These are phyloP conservation scores for Metschnikowia matae DNA, from an alignment of 805 yeast genomes.

Conservation along the genomic window DNA sequence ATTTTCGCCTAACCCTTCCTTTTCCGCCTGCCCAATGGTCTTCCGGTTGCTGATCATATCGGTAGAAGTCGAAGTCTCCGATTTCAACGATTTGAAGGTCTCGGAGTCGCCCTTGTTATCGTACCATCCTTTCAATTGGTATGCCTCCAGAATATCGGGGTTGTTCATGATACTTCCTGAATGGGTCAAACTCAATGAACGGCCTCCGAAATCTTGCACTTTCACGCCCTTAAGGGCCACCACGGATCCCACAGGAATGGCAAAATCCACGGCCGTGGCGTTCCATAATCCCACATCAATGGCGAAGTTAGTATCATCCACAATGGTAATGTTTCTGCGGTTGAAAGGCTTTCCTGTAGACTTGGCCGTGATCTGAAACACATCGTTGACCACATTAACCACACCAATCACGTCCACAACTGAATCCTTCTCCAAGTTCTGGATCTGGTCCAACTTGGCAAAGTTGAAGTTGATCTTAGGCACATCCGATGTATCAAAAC, in stretches of 20 bases:
- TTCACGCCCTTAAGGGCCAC: slow-evolving; percentile 88
- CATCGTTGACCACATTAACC: slow-evolving; percentile 69
- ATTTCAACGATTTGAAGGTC: slow-evolving; percentile 57
- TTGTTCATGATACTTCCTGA: slow-evolving; percentile 71
- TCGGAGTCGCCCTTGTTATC: slow-evolving; percentile 70
- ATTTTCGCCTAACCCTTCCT: slow-evolving; percentile 63
- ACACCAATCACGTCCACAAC: slow-evolving; percentile 87
- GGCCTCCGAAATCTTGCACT: slow-evolving; percentile 84
- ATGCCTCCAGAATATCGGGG: slow-evolving; percentile 89
- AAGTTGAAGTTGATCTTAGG: slow-evolving; percentile 80
- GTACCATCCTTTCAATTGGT: slow-evolving; percentile 89
- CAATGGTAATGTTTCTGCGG: slow-evolving; percentile 83
- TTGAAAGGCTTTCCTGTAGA: slow-evolving; percentile 87
- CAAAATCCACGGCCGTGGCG: slow-evolving; percentile 74
- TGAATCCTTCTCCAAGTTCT: slow-evolving; percentile 63
- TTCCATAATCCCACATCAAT: slow-evolving; percentile 89
- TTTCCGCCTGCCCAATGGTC: slow-evolving; percentile 60
- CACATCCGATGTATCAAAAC: slow-evolving; percentile 55
- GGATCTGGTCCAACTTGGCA: slow-evolving; percentile 61
- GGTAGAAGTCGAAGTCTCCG: slow-evolving; percentile 39
- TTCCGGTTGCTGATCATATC: slow-evolving; percentile 51
- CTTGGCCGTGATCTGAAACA: slow-evolving; percentile 76
- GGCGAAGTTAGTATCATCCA: slow-evolving; percentile 76
- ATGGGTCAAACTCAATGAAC: slow-evolving; percentile 74
- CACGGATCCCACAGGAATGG: slow-evolving; percentile 71